Base-by-base conservation (phyloP, 169 alveolate genomes). In the Cryptosporidium xiaoi region DNA sequence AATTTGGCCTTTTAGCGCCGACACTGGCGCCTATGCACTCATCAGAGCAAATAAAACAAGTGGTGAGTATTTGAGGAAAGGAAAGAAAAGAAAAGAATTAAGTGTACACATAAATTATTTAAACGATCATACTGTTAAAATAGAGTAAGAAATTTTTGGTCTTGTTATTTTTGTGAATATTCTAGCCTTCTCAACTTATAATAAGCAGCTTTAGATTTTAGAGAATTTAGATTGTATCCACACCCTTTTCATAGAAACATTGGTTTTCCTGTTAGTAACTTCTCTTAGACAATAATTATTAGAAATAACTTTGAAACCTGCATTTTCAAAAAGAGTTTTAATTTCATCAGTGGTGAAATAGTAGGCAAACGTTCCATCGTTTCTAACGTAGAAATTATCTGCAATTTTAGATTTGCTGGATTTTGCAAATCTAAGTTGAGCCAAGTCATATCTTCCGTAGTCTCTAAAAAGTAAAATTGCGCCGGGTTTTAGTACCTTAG, bases 361-460 rank as follows among this genome's bases (percentile, higher is more conserved):
- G 82, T 95, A 96, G 13, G 95, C 96, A 58, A 96, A 90, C 27
- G 98, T 96, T 67, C 95, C 96, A 91, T 96, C 99, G 44, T 93
- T 90, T 27, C 97, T 90, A 24, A 96, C 95, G 84, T 96, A 96
- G 71, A 96, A 96, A 84, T 95, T 94, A 40, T 96, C 97, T 51
- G 95, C 91, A 10, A 96, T 93, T 91, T 95, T 96, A 82, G 95
- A 92, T 67, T 93, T 95, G 53, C 90, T 91, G 40, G 95, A 93
- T 62, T 94, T 84, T 3, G 98, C 97, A 82, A 96, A 93, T 18
- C 97, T 82, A 8, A 96, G 67, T 90, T 96, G 93, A 3, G 98
- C 96, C 90, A 95, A 83, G 83, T 96, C 99, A 83, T 95, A 96
- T 90, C 94, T 85, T 1, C 97, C 99, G 83, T 96, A 96, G 91